These are phyloP conservation scores for Garcia nutans DNA, from an alignment of 345 rosid genomes.

Conservation along the genomic window DNA sequence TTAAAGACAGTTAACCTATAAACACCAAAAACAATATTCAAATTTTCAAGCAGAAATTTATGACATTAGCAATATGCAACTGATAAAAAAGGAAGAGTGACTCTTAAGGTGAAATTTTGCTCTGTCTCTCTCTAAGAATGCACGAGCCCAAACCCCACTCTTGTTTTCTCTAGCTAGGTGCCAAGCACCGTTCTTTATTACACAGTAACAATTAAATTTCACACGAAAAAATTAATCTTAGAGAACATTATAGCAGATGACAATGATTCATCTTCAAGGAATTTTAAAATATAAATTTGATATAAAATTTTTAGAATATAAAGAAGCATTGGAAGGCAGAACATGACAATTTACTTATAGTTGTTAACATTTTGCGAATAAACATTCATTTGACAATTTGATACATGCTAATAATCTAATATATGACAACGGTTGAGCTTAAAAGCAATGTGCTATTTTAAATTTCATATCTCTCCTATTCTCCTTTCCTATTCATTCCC, in stretches of 20 bases:
- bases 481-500: no score
- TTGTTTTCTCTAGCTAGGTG: no score
- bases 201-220: not conserved
- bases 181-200: no score
- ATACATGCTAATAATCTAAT: no score
- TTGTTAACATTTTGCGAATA: not conserved
- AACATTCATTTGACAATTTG: not conserved
- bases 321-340: not conserved
- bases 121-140: not conserved
- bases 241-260: not conserved
- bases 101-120: not conserved
- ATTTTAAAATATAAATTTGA: not conserved
- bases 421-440: no score
- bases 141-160: not conserved
- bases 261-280: not conserved
- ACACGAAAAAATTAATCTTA: not conserved
- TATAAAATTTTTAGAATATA: not conserved
- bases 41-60: slow-evolving; percentile 12
- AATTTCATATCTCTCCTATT: no score
- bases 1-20: slow-evolving; percentile 70
- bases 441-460: no score
- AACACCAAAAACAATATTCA: slow-evolving; percentile 8
- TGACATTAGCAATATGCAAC: not conserved
- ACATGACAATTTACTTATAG: not conserved
- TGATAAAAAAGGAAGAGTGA: not conserved